Percentiles rank a stretch among this genome's conserved stretches.
These are phyloP conservation scores for Lasiosphaeriaceae sp. DNA, from an alignment of 495 filamentous ascomycete species.

Conservation along the genomic window DNA sequence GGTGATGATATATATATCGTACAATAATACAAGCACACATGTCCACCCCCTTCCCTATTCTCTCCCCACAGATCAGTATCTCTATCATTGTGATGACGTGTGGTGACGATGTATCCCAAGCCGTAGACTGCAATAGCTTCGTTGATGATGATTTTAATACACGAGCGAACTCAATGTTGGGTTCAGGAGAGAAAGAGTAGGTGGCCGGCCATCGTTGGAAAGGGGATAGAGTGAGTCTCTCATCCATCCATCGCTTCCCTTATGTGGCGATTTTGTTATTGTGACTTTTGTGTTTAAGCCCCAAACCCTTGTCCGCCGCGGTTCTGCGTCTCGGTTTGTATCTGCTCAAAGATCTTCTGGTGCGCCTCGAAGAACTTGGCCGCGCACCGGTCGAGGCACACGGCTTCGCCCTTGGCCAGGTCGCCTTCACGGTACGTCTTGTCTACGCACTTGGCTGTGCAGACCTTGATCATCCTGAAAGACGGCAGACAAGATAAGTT, in stretches of 20 bases:
- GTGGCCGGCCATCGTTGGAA: no score
- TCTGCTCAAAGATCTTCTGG: slow-evolving; percentile 72
- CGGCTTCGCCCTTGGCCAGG: slow-evolving; percentile 95
- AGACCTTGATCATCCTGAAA: slow-evolving; percentile 77
- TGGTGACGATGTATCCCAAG: no score
- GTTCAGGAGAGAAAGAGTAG: no score
- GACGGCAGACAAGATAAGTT: no score
- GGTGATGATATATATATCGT: neutral
- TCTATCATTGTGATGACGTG: no score
- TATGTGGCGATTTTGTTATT: no score
- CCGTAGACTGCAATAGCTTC: no score
- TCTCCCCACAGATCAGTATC: neutral
- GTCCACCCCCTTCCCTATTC: neutral
- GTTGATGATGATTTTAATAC: no score
- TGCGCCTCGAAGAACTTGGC: slow-evolving; percentile 98
- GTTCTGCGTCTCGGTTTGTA: slow-evolving; percentile 46
- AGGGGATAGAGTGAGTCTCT: no score
- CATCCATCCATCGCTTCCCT: no score
- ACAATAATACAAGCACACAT: neutral
- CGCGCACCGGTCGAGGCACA: slow-evolving; percentile 94
- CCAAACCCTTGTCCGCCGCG: slow-evolving; percentile 31
- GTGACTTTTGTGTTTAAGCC: slow-evolving; percentile 1
- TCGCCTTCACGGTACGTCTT: slow-evolving; percentile 88
- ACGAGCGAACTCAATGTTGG: no score
- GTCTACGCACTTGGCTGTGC: slow-evolving; percentile 88